phyloP scores from a whole-genome alignment of 768 basidiomycete genomes.

The Pholiota molesta region DNA sequence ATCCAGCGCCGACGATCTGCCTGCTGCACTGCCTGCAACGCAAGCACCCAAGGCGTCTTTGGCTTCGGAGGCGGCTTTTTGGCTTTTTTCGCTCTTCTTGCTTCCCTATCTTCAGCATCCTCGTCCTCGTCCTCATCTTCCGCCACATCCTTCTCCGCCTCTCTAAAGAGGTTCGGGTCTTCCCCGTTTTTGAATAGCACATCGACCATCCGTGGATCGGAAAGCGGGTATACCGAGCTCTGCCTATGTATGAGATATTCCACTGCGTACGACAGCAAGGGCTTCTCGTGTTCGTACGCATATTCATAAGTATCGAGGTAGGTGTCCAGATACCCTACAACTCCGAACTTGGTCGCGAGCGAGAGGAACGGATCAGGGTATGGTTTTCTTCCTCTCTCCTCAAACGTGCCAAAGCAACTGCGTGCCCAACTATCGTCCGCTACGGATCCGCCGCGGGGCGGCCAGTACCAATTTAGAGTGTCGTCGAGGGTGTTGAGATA shows the following conservation, averaged over 20 bases:
- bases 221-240: conserved; percentile 12
- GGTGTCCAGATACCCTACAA: conserved; percentile 7
- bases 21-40: conserved; percentile 12
- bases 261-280: conserved; percentile 13
- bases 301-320: conserved; percentile 14
- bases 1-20: conserved; percentile 15
- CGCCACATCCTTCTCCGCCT: not conserved
- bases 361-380: conserved; percentile 16
- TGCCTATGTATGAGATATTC: conserved; percentile 17
- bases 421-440: conserved; percentile 14
- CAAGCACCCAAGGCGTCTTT: conserved; percentile 14
- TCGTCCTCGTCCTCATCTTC: not conserved
- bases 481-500: conserved; percentile 15
- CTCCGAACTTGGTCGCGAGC: conserved; percentile 12
- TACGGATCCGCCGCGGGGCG: conserved; percentile 9
- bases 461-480: conserved; percentile 17
- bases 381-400: conserved; percentile 7
- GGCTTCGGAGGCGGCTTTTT: conserved; percentile 2
- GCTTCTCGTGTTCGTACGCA: conserved; percentile 13
- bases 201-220: conserved; percentile 9
- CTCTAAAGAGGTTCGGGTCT: conserved; percentile 12
- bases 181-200: conserved; percentile 13
- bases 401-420: conserved; percentile 15
- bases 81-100: not conserved
- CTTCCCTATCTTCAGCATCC: not conserved